Conservation (phyloP, 306 rosid species). For the Casuarina glauca region DNA sequence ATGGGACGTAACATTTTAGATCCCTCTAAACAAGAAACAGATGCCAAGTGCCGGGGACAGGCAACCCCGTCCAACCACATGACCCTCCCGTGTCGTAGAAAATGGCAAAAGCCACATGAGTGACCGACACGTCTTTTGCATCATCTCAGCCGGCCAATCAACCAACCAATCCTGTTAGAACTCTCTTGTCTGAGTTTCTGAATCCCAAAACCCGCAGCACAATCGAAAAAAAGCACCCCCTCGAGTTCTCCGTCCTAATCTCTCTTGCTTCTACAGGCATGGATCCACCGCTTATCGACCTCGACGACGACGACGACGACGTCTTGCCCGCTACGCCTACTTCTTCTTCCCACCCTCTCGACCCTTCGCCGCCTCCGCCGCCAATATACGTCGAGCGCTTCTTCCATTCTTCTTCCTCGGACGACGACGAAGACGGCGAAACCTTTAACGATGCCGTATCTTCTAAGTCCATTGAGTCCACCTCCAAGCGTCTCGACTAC, state of each 20-base stretch:
- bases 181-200: background rate
- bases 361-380: background rate
- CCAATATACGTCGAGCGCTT: constrained; percentile 5
- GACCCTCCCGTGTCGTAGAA: background rate
- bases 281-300: constrained; percentile 4
- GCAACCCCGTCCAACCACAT: background rate
- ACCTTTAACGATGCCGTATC: constrained; percentile 32
- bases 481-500: constrained; percentile 74
- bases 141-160: background rate
- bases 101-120: background rate
- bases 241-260: background rate
- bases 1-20: too few species aligned
- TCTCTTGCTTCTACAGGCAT: background rate
- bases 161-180: background rate
- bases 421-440: constrained; percentile 39
- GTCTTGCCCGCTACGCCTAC: background rate
- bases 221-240: background rate
- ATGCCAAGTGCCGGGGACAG: too few species aligned
- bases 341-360: background rate
- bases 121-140: background rate
- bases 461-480: constrained; percentile 37
- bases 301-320: background rate
- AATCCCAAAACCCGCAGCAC: background rate
- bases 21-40: too few species aligned
- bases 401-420: constrained; percentile 20